Evolutionary conservation across 225 moss, liverwort and hornwort species (phyloP).

Genomic region (Physcomitrellopsis africana): DNA sequence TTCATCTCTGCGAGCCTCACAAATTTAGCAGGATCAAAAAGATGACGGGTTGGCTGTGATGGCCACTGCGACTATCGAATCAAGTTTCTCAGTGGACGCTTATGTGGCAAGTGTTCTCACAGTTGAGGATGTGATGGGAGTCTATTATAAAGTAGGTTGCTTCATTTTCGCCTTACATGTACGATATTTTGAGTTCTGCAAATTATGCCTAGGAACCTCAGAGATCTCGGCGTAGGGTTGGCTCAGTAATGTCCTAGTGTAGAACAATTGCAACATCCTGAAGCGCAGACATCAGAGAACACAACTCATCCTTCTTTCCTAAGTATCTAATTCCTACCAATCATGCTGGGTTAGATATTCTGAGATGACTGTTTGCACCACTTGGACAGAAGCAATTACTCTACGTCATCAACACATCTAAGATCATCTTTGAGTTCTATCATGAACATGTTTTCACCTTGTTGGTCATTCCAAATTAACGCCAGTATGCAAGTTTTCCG

Average conservation of each 20-base stretch:
- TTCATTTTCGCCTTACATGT: background rate
- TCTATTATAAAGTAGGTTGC: slow-evolving; percentile 51
- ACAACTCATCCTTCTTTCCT: background rate
- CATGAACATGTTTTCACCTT: background rate
- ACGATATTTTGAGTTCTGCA: background rate
- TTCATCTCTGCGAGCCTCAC: slow-evolving; percentile 33
- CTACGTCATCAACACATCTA: background rate
- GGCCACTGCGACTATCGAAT: slow-evolving; percentile 50
- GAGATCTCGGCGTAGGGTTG: background rate
- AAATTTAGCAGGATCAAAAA: slow-evolving; percentile 36
- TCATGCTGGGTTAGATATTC: background rate
- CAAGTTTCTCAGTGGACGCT: slow-evolving; percentile 53
- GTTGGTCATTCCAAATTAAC: too few species aligned
- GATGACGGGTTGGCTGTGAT: slow-evolving; percentile 30
- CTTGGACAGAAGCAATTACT: background rate
- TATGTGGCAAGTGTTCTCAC: slow-evolving; percentile 69
- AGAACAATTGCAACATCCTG: background rate
- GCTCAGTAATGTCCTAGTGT: background rate
- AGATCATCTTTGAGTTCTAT: background rate
- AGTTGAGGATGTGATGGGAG: slow-evolving; percentile 65
- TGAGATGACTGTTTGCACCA: background rate
- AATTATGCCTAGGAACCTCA: background rate
- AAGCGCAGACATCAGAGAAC: background rate
- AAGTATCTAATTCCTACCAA: background rate
- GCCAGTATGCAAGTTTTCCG: too few species aligned